A percentile compares a stretch with the other conserved stretches of the same genome.
Conservation (phyloP, 2,329 filamentous ascomycete genomes). For the Trichoderma pleuroti region DNA sequence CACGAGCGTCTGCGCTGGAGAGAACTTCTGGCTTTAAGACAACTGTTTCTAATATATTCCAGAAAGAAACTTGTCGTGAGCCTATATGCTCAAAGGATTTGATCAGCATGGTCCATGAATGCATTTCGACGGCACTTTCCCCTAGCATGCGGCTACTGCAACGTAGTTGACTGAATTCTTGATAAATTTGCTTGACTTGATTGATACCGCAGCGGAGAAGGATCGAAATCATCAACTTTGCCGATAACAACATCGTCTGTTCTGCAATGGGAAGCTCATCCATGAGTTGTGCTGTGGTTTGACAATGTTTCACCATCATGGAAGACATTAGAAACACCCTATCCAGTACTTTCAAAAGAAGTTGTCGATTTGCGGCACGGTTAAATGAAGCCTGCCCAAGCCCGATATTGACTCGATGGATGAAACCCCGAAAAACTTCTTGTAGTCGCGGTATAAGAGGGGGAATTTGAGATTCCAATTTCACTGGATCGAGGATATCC, state of each 20-base stretch:
- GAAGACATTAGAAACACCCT: constrained; percentile 33
- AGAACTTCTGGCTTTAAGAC: constrained; percentile 31
- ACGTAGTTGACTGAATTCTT: constrained; percentile 43
- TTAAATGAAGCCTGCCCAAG: constrained; percentile 14
- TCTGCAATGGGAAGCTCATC: constrained; percentile 45
- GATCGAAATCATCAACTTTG: constrained; percentile 36
- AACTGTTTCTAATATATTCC: constrained; percentile 52
- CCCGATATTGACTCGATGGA: constrained; percentile 29
- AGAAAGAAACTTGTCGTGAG: constrained; percentile 55
- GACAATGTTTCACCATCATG: constrained; percentile 43
- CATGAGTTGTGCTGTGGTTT: constrained; percentile 31
- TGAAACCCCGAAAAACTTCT: constrained; percentile 43
- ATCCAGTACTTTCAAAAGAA: constrained; percentile 29
- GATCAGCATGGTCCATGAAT: constrained; percentile 59
- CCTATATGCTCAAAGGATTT: constrained; percentile 48
- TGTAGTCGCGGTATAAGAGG: constrained; percentile 43
- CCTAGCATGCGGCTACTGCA: constrained; percentile 52
- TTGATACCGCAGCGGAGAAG: constrained; percentile 44
- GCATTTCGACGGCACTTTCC: constrained; percentile 41
- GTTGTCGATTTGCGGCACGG: not conserved
- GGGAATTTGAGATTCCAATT: constrained; percentile 21
- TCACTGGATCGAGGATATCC: constrained; percentile 39
- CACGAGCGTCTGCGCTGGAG: constrained; percentile 39
- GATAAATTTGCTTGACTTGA: constrained; percentile 45
- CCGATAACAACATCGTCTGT: constrained; percentile 43